These are phyloP conservation scores for Aurifilum marmelostoma DNA, from an alignment of 2,329 filamentous ascomycete species.

Conservation along the genomic window DNA sequence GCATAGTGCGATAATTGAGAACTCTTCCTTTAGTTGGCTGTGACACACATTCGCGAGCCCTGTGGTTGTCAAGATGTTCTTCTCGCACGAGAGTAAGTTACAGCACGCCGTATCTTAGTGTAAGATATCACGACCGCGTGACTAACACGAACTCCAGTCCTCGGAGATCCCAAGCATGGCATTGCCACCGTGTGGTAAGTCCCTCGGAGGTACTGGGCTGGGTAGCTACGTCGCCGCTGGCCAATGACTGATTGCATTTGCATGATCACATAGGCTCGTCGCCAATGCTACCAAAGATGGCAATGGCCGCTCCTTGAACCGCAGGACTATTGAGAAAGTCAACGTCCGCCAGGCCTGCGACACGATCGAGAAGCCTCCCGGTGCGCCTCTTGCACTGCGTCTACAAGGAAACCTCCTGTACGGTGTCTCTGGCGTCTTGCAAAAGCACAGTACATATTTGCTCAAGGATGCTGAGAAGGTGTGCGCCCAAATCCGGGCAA, in stretches of 20 bases:
- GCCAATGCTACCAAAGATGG: constrained; percentile 82
- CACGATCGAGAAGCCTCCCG: constrained; percentile 77
- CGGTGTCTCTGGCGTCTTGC: constrained; percentile 82
- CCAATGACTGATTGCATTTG: constrained; percentile 5
- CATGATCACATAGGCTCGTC: constrained; percentile 72
- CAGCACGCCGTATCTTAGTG: not conserved
- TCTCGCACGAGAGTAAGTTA: constrained; percentile 87
- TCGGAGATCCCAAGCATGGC: constrained; percentile 85
- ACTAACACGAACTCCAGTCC: constrained; percentile 53
- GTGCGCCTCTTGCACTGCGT: constrained; percentile 84
- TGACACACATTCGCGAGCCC: constrained; percentile 6
- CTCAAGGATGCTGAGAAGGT: constrained; percentile 78
- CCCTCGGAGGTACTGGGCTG: not conserved
- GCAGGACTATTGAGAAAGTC: constrained; percentile 87
- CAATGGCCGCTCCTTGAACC: constrained; percentile 71
- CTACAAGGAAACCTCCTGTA: constrained; percentile 88
- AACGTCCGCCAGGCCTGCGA: constrained; percentile 84
- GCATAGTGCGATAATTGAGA: not conserved
- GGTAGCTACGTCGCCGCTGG: not conserved
- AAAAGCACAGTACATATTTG: constrained; percentile 85
- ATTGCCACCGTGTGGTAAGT: constrained; percentile 91
- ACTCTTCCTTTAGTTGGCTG: not conserved
- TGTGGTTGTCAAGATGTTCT: constrained; percentile 71
- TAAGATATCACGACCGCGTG: constrained; percentile 30
- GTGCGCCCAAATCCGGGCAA: constrained; percentile 71